Base-by-base conservation (phyloP, 2,329 filamentous ascomycete species). In the Drechslera avenae region DNA sequence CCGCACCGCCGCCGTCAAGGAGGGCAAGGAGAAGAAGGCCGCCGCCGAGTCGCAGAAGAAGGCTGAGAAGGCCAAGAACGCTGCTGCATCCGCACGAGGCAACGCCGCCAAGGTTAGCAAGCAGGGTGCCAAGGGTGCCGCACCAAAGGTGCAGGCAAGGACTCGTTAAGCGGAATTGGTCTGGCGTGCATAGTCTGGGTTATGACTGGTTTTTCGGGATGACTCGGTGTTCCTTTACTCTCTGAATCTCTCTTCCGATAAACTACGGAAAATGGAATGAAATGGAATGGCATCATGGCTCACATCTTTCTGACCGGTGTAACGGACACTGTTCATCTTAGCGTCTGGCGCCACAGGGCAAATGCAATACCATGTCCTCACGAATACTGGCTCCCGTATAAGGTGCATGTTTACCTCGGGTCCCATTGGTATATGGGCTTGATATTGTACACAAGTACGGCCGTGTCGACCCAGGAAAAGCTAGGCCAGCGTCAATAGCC, bases 21-120 rank as follows among this genome's bases (percentile, higher is more conserved):
- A 95, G 78, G 90, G 87, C 83, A 99, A 99, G 89, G 92, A 96
- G 79, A 97, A 97, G 91, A 96, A 95, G 85, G 82, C 87, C 66
- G 91, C 86, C 61, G 84, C 86, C 59, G 87, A 90, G 80, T 89
- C 86, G 77, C 87, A 86, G 79, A 99, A 97, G 91, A 99, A 97
- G 90, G 89, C 90, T 55, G 92, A 97, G 82, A 99, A 99, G 91
- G 94, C 94, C 73, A 97, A 97, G 90, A 83, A 71, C 74, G 92
- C 92, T 64, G 85, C 88, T 67, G 72, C 68, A 58, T 84, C 87
- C 67, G 81, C 87, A 76, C 88, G 90, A 82, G 92, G 91, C 75
- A 85, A 91, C 82, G 83, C 84, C 67, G 78, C 80, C 73, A 87
- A 89, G 79, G 90, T 96, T 77, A 92, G 91, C 87, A 99, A 99